phyloP scores from a whole-genome alignment of 2,329 filamentous ascomycete genomes.

The Fusarium marasasianum region DNA sequence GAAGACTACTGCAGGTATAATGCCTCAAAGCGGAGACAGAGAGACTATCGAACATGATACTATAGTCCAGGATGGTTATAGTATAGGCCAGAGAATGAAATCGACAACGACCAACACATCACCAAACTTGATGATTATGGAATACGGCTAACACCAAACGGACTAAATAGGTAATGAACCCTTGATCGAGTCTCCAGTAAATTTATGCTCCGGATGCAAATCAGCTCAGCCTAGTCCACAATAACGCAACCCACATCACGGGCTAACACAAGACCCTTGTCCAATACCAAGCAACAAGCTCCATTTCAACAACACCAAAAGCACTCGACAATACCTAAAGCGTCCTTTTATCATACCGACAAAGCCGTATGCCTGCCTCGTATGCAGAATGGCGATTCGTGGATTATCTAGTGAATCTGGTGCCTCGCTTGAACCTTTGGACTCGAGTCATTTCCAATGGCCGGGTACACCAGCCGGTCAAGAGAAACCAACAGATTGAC shows the following conservation, averaged over 20 bases:
- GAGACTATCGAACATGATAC: neutral
- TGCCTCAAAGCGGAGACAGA: neutral
- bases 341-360: neutral
- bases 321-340: neutral
- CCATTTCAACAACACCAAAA: neutral
- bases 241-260: neutral
- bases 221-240: neutral
- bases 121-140: neutral
- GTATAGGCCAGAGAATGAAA: neutral
- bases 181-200: neutral
- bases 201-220: neutral
- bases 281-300: neutral
- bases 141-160: neutral
- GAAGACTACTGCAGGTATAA: neutral
- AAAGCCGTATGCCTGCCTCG: neutral
- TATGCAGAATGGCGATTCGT: neutral
- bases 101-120: neutral
- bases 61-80: neutral
- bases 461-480: neutral
- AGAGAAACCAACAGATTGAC: neutral
- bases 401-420: neutral
- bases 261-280: neutral
- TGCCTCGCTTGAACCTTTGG: neutral
- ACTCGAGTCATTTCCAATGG: neutral
- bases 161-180: slow-evolving; percentile 2